Base-by-base conservation (phyloP, 2,329 filamentous ascomycete genomes). In the Proliferodiscus dingleyae region DNA sequence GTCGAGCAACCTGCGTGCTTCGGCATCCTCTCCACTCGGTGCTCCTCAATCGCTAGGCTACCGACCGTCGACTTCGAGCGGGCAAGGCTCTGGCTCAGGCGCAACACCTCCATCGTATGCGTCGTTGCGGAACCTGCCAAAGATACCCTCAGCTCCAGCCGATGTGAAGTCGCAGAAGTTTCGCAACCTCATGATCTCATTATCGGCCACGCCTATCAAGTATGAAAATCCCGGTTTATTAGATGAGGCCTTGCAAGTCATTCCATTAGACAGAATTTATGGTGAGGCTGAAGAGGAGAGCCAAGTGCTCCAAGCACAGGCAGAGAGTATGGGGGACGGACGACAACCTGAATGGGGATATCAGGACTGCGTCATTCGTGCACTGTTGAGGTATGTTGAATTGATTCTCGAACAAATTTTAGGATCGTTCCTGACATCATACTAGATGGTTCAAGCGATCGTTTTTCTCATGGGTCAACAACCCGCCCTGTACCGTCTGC, bases 391-490 rank as follows among this genome's bases (percentile, higher is more conserved):
- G 86, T 89, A 72, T 58, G 81, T 52, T 29, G 11, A n/a, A 40
- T 55, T 50, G 46, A 47, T 33, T 9, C 43, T 43, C 46, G 32
- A 57, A 47, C n/a, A n/a, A n/a, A n/a, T 46, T 37, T 41, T 16
- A 16, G 34, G 44, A 13, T 16, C 13, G 9, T 44, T 39, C 45
- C 50, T 60, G 41, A 59, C 44, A 48, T 41, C 28, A 37, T 45
- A 34, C 16, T 46, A 89, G 87, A 68, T 97, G 93, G 93, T 98
- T 96, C 72, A 95, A 93, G 71, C 79, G 85, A 54, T 85, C 86
- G 6, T 97, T 97, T 71, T 97, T 97, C 69, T 83, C 85, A 49
- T 98, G 90, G 84, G 89, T 97, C 60, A 95, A 96, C 71, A 96
- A 96, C 67, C 93, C 93, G 1, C 77, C 85, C 15, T 97, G 93